These are phyloP conservation scores for Microthlaspi erraticum DNA, from an alignment of 345 rosid genomes.

Conservation along the genomic window DNA sequence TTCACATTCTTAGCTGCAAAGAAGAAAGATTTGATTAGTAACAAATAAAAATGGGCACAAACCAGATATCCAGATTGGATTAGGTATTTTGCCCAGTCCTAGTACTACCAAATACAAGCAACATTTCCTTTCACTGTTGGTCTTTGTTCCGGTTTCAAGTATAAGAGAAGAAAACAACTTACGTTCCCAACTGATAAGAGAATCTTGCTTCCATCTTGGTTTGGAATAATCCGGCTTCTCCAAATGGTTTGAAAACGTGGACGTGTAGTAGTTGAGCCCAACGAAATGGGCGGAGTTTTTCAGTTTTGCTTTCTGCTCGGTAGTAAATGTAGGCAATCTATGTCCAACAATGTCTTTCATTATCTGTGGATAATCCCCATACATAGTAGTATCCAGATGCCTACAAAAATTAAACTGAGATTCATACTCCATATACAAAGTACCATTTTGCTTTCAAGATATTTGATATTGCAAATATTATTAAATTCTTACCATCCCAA, in stretches of 20 bases:
- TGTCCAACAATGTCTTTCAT: conserved; percentile 46
- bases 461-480: too few species aligned
- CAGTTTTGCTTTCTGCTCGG: conserved; percentile 36
- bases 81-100: too few species aligned
- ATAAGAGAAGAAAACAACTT: not conserved
- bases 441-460: not conserved
- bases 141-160: not conserved
- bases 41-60: too few species aligned
- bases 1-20: conserved; percentile 20
- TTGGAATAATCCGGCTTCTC: conserved; percentile 20
- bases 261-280: conserved; percentile 51
- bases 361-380: conserved; percentile 48
- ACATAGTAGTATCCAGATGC: conserved; percentile 43
- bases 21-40: not conserved
- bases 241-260: conserved; percentile 28
- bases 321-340: conserved; percentile 48
- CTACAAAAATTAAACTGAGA: conserved; percentile 20
- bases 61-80: too few species aligned
- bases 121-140: not conserved
- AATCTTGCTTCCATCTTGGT: conserved; percentile 42
- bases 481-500: conserved; percentile 30
- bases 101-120: not conserved
- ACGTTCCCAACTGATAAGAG: conserved; percentile 39
- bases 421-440: too few species aligned
- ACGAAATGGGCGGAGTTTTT: conserved; percentile 49